Evolutionary conservation across 148 eudicot species (phyloP), one percentile per base, ranked within the genome.

Genomic region (Bassia scoparia): DNA sequence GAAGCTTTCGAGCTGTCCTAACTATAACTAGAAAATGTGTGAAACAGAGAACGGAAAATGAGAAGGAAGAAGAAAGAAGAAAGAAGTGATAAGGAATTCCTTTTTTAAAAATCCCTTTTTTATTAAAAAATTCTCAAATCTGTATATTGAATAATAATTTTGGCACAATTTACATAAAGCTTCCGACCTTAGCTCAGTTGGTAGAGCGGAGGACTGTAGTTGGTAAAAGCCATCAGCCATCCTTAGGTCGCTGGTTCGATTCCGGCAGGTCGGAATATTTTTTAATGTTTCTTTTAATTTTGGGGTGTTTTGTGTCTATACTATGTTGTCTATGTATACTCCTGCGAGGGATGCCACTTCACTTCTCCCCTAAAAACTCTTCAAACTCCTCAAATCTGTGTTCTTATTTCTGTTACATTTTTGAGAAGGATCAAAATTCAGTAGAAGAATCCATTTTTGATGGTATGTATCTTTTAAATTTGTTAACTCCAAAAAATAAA

Each of bases 161-260:
- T 0, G 2, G 0, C 0, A 13, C 0, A 29, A 50, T 10, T 14
- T 33, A 34, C 20, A 16, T 14, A 62, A 34, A 7, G n/a, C n/a
- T n/a, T n/a, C 82, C 74, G 74, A 74, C 76, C 62, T 72, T 78
- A 78, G 81, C 81, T 78, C 81, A 78, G 81, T 78, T 78, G 81
- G 81, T 68, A 68, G 71, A 69, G 81, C 78, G 80, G 84, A 73
- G 74, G 78, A 81, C 81, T 78, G 77, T 73, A 77, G 80, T 77
- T 10, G 80, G 75, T 56, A 1, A 27, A 1, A 13, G 3, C 53
- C 74, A 35, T 71, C 72, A 53, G 75, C 30, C 58, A 71, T 77
- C 66, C 56, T 87, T 81, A 85, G 88, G 90, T 87, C 88, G 70
- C 87, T 87, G 87, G 90, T 85, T 85, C 87, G 90, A 87, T 83